Base-by-base conservation (phyloP, 495 filamentous ascomycete genomes). In the Neurospora pannonica region DNA sequence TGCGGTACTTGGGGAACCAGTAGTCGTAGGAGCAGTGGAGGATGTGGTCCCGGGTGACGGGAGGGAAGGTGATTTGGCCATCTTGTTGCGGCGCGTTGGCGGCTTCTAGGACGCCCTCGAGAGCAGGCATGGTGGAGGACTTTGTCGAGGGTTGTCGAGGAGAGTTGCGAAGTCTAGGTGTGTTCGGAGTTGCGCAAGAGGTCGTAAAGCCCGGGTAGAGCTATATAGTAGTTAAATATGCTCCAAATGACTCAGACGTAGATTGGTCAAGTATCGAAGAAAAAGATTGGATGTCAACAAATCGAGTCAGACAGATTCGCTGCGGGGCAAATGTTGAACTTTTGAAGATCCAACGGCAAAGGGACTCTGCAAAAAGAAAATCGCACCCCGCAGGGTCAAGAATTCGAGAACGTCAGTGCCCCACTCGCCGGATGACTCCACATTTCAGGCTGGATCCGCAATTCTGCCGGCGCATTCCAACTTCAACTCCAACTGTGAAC, bases 1-100 rank as follows among this genome's bases (percentile, higher is more conserved):
- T 82, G 70, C 94, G 94, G 81, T 97, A 98, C 90, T 88, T 90
- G 73, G 91, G 87, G 77, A 97, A 92, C 96, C 96, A 99, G 74
- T 87, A 88, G 82, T 97, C 92, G 81, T 94, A 98, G 43, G 96
- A 96, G 84, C 96, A 99, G 81, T 98, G 90, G 42, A 97, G 83
- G 77, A 99, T 97, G 78, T 99, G 96, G 36, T 90, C 88, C 77
- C 90, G 89, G 6, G 90, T 92, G 60, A 97, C 87, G 3, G 94
- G 93, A 17, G 92, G 91, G 77, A 98, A 98, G 43, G 89, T 92
- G 37, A 93, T 88, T n/a, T 78, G 75, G 34, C 39, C 71, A 8
- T 70, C 75, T 15, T 72, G 40, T 48, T 70, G 69, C 71, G 75
- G 60, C 38, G 7, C 13, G 24, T 28, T 67, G 39, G 73, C 71